Evolutionary conservation across 148 eudicot genomes (phyloP), one percentile per base, ranked within the genome.

Genomic region (Rhododendron mucronatum): DNA sequence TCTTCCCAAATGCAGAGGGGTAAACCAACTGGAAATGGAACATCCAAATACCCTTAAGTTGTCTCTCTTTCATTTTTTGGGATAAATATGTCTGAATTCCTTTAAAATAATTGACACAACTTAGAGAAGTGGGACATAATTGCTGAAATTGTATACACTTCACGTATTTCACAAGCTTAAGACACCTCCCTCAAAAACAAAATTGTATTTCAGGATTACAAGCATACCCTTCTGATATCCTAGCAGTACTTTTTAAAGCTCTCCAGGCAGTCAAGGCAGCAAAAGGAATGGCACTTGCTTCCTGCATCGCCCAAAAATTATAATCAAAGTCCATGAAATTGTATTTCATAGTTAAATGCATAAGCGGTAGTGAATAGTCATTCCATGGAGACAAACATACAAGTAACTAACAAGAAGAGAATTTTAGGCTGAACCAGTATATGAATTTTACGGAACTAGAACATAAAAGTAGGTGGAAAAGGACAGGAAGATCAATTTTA

Each of bases 231-330:
- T 93, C 33, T 39, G 90, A 88, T 83, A 95, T 94, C 88, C 94
- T 92, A 85, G 99, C 99, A 30, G 92, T 93, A 87, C 95, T 91
- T 86, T 89, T 93, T 51, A 96, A 87, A 53, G 98, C 99, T 83
- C 99, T 95, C 99, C 99, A 96, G 89, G 99, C 99, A 86, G 99
- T 95, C 91, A 96, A 91, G 30, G 99, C 96, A 90, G 98, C 98
- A 91, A 96, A 96, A 86, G 99, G 98, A 85, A 96, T 95, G 7
- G 93, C 97, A 88, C 96, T 91, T 78, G 98, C 96, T 87, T 96
- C 98, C 99, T 97, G 93, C 90, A 85, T 79, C 78, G 47, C 77
- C 73, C 73, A 55, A 5, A 35, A 2, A 57, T 48, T 48, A 57
- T 16, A 78, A 11, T 23, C 28, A 51, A 23, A 5, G 45, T 74